Evolutionary conservation across 108 stramenopile genomes (phyloP), one percentile per base, ranked within the genome.

Genomic region (Fragilaria radians): DNA sequence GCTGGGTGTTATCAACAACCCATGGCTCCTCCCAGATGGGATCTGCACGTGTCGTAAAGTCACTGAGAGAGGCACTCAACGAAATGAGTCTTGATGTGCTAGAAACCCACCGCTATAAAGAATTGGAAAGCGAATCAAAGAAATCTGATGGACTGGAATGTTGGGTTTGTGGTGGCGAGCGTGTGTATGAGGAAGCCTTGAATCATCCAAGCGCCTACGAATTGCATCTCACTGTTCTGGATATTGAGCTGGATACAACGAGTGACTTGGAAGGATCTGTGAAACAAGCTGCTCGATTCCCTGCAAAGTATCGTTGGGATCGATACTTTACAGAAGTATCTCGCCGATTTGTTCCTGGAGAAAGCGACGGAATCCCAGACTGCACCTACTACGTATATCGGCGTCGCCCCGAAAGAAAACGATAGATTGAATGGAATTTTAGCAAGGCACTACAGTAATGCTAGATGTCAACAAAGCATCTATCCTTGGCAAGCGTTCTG

Each of bases 101-200:
- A n/a, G n/a, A n/a, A n/a, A n/a, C n/a, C n/a, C 52, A 68, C n/a
- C 5, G 78, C 18, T 85, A 87, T 18, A 49, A 64, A 34, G 28
- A 57, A 46, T 59, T 80, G 26, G 49, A 57, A 23, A 14, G 48
- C 26, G 22, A 48, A 26, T 19, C 29, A 17, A 42, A 30, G 25
- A 22, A 21, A 26, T 3, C 1, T 9, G 27, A 65, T 32, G 34
- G 2, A 3, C 68, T 77, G n/a, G 57, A 67, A 42, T 88, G 85
- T 52, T 92, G 91, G 91, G 71, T 92, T 18, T 82, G 62, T 47
- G 91, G 91, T 18, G 91, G 91, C 2, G 83, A 87, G 74, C 42
- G 52, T 17, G 48, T 89, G 7, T 92, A 81, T 42, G 65, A 63
- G 33, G 85, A 88, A 54, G 85, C 87, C 0, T 61, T 92, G 52